Conservation (phyloP, 352 stramenopile genomes). For the Peronosclerospora sorghi region DNA sequence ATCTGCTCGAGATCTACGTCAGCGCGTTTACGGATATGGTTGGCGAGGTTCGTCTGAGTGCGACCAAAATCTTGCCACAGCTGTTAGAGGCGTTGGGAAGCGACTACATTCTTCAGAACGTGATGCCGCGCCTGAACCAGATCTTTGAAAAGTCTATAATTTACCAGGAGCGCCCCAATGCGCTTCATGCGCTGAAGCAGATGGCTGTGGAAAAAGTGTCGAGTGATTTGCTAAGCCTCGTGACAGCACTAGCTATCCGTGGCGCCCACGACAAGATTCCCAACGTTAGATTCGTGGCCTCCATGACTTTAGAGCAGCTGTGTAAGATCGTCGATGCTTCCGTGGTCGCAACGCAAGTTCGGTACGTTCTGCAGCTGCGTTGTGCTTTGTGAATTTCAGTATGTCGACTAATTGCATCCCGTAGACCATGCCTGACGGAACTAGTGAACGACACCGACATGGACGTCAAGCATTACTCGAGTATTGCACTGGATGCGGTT, state of each 20-base stretch:
- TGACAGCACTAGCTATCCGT: constrained; percentile 62
- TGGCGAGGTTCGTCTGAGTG: constrained; percentile 89
- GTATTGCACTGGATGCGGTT: constrained; percentile 64
- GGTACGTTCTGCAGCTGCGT: constrained; percentile 24
- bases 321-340: constrained; percentile 68
- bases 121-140: constrained; percentile 61
- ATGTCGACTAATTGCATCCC: constrained; percentile 1
- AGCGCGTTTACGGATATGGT: constrained; percentile 90
- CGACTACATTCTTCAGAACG: constrained; percentile 78
- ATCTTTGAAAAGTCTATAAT: constrained; percentile 82
- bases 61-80: constrained; percentile 74
- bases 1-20: constrained; percentile 84
- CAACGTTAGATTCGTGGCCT: constrained; percentile 83
- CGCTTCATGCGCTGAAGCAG: constrained; percentile 66
- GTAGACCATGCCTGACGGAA: constrained; percentile 62
- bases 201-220: constrained; percentile 67
- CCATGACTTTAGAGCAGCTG: constrained; percentile 76
- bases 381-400: not conserved
- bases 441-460: constrained; percentile 69
- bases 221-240: constrained; percentile 42
- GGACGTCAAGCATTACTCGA: constrained; percentile 84
- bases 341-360: constrained; percentile 57
- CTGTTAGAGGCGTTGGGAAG: constrained; percentile 69
- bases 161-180: constrained; percentile 80
- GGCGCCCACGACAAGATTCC: constrained; percentile 77